Evolutionary conservation across 768 basidiomycete species (phyloP).

Genomic region (Pleurotus cornucopiae): DNA sequence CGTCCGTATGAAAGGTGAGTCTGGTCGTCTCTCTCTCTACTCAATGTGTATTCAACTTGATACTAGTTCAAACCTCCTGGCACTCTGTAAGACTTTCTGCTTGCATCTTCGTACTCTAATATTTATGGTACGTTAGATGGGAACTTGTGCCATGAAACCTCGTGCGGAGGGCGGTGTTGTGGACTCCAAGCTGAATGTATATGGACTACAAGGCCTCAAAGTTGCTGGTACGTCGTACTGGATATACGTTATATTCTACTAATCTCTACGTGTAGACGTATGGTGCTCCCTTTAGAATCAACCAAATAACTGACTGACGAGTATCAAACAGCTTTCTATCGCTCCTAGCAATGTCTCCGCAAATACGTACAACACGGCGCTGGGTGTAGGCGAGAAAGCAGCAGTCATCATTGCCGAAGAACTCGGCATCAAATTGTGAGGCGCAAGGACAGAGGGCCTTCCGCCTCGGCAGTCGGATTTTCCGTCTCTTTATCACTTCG

Average conservation of each 20-base stretch:
- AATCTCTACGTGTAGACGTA: no score
- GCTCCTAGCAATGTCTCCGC: slow-evolving; percentile 34
- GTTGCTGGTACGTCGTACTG: slow-evolving; percentile 39
- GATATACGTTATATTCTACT: not conserved
- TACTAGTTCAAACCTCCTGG: slow-evolving; percentile 36
- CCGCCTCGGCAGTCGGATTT: no score
- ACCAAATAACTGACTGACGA: slow-evolving; percentile 4
- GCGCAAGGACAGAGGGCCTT: no score
- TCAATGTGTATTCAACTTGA: not conserved
- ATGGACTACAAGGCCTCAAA: slow-evolving; percentile 53
- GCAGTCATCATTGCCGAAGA: slow-evolving; percentile 57
- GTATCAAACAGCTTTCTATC: slow-evolving; percentile 27
- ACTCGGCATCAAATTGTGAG: slow-evolving; percentile 20
- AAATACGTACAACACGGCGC: slow-evolving; percentile 38
- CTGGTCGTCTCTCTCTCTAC: not conserved
- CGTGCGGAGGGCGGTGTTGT: slow-evolving; percentile 56
- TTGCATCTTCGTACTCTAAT: not conserved
- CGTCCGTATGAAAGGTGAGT: not conserved
- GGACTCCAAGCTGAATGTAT: slow-evolving; percentile 57
- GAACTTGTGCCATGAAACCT: slow-evolving; percentile 68
- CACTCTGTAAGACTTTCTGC: slow-evolving; percentile 33
- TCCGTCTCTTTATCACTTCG: no score
- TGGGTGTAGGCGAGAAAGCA: slow-evolving; percentile 61
- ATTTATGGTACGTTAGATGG: slow-evolving; percentile 33
- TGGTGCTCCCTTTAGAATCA: not conserved